Evolutionary conservation across 441 rosid species (phyloP), one percentile per base, ranked within the genome.

Genomic region (Melastoma candidum): DNA sequence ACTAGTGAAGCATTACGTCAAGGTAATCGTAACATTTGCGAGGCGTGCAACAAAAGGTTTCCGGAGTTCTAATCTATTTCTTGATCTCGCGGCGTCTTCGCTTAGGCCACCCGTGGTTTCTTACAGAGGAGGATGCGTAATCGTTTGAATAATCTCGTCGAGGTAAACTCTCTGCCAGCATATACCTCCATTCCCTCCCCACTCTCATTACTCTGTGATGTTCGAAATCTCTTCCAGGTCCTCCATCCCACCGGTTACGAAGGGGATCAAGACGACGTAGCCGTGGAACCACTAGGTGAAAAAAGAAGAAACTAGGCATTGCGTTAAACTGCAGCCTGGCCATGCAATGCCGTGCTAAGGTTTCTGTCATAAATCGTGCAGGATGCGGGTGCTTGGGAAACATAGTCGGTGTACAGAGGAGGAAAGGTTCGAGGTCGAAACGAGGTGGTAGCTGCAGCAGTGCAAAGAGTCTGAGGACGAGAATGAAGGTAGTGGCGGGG

Each of bases 81-180:
- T 63, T 39, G 12, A 32, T 46, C 13, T 68, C 77, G 50, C 62
- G 57, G 39, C 51, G 56, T 39, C 50, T 57, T 53, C 49, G 49
- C 12, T 14, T 50, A 87, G 96, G 78, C 95, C 72, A 81, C 87
- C 45, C 81, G 77, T 73, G 95, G 93, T 17, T 82, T 78, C 72
- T 73, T 83, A 61, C 95, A 87, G 64, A 78, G 96, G 68, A 75
- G 83, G 71, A 82, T 87, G 87, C 85, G 80, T 72, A 85, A 64
- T 69, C 77, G 84, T 47, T 49, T 82, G 78, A 80, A 82, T 13
- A 69, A 68, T 67, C 82, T 87, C 67, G 90, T 81, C 68, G 69
- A 90, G 95, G 98, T 90, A 70, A 49, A 32, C 5, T 32, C 41
- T 32, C 41, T 3, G 41, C 43, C 26, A 65, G 26, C 60, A 44